Base-by-base conservation (phyloP, 495 filamentous ascomycete species). In the Trichoderma orchidacearum region DNA sequence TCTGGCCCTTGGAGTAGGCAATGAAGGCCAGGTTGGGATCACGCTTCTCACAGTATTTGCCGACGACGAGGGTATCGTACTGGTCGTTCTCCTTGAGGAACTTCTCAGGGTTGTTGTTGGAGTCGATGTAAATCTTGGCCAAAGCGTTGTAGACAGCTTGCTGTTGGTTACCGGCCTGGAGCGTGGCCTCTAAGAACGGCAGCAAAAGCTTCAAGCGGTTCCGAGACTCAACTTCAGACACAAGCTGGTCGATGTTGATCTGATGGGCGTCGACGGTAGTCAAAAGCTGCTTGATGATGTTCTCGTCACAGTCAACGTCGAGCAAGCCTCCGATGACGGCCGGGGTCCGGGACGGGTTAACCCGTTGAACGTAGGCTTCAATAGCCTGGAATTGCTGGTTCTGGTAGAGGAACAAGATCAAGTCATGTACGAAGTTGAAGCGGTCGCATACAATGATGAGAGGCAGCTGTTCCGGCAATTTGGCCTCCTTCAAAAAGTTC, bases 331-430 rank as follows among this genome's bases (percentile, higher is more conserved):
- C 93, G 64, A 99, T 84, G 50, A 99, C 94, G 56, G 90, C 86
- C 5, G 94, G 94, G 25, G 94, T 91, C 61, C 93, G 79, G n/a
- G 82, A 77, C 15, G 94, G 92, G 70, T 99, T 99, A 61, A 99
- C 89, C 27, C 90, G 87, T 76, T 99, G 94, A n/a, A 99, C 94
- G 62, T 99, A 99, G 52, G 95, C 84, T 72, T 99, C 94, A 61
- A 99, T 99, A 13, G 94, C 95, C 74, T 96, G 94, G 85, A 95
- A 99, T 65, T 96, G 94, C 70, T 97, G 93, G 72, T 95, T 95
- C 72, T 96, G 90, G 76, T 97, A 99, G 25, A 99, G 87, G 70
- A 96, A 97, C 23, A 97, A 80, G 27, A 99, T 87, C 63, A 99
- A 68, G 67, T 99, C 94, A 64, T 99, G 94, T 57, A 96, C 89